Conservation (phyloP, 1,284 basidiomycete species). For the Veloboletus limbatus region DNA sequence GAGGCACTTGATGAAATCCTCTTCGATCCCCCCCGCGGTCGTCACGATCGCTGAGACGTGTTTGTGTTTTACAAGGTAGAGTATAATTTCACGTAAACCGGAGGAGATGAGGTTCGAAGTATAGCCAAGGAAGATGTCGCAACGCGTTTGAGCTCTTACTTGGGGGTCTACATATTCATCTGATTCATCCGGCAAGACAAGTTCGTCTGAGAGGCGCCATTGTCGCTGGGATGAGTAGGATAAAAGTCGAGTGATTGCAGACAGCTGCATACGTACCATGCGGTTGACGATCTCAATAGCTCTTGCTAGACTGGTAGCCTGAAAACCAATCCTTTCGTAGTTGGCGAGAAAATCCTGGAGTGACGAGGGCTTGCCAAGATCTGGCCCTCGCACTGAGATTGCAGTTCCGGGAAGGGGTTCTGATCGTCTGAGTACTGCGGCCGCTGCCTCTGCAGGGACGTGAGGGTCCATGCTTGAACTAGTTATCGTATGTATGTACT, state of each 20-base stretch:
- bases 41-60: conserved; percentile 92
- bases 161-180: conserved; percentile 60
- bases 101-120: conserved; percentile 99
- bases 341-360: conserved; percentile 72
- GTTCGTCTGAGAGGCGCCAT: conserved; percentile 84
- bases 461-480: conserved; percentile 25
- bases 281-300: conserved; percentile 89
- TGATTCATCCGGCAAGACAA: conserved; percentile 62
- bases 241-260: conserved; percentile 7
- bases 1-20: conserved; percentile 99
- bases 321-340: conserved; percentile 93
- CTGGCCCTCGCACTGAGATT: conserved; percentile 81
- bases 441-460: conserved; percentile 59
- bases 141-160: conserved; percentile 66
- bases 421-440: conserved; percentile 76
- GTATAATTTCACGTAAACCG: conserved; percentile 90
- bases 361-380: conserved; percentile 73
- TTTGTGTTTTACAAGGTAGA: conserved; percentile 91
- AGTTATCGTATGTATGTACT: background rate
- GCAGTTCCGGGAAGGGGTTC: conserved; percentile 73
- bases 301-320: conserved; percentile 86
- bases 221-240: conserved; percentile 48
- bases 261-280: conserved; percentile 58
- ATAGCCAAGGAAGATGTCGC: conserved; percentile 94
- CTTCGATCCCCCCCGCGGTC: conserved; percentile 97